Conservation (phyloP, 75 land plant species). For the Chamaecyparis obtusa region DNA sequence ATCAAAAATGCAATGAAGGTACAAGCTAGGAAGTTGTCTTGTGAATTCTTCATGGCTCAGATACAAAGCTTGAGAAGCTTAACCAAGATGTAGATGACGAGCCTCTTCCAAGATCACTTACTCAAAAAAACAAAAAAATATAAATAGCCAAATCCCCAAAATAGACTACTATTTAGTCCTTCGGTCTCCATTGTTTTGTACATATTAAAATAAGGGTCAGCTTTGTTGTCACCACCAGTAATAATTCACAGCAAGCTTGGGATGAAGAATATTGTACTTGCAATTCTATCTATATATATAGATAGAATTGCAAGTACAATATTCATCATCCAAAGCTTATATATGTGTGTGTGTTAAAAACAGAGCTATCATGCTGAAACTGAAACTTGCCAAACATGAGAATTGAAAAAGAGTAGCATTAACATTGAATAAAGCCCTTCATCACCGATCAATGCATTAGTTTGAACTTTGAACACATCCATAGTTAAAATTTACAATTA, state of each 20-base stretch:
- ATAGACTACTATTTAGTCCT: not conserved
- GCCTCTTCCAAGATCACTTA: not conserved
- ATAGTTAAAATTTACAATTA: not conserved
- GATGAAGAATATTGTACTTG: not conserved
- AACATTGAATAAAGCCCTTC: not conserved
- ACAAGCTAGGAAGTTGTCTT: not conserved
- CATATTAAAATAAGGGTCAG: not conserved
- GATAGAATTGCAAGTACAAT: no score
- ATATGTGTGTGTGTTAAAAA: not conserved
- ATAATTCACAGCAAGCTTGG: not conserved
- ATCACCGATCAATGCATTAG: not conserved
- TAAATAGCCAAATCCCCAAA: not conserved
- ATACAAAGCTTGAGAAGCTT: not conserved
- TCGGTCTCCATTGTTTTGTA: not conserved
- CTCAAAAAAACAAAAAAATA: not conserved
- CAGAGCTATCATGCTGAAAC: not conserved
- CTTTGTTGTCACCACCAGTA: not conserved
- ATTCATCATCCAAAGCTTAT: no score
- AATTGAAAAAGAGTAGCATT: not conserved
- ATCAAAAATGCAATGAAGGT: not conserved
- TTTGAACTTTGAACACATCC: slow-evolving; percentile 4
- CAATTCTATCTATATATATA: not conserved
- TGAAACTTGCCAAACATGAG: not conserved
- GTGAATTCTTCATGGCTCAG: not conserved
- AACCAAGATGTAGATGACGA: not conserved